Evolutionary conservation across 352 stramenopile species (phyloP), one percentile per base, ranked within the genome.

Genomic region (Pythium sukuiense): DNA sequence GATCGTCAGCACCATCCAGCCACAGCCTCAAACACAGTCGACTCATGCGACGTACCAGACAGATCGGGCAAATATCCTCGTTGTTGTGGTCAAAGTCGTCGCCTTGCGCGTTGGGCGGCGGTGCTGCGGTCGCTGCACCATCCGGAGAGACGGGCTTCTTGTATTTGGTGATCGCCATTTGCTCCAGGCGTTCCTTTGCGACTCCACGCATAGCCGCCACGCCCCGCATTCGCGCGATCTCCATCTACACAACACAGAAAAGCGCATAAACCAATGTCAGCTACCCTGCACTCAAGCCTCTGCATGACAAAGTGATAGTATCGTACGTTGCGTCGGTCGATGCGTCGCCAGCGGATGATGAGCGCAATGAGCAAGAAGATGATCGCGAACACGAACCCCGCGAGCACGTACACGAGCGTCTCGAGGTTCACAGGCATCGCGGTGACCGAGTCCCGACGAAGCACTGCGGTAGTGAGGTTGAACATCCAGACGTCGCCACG

Each of bases 381-480:
- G 41, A 92, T 80, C 43, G 80, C 76, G 43, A 87, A 48, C n/a
- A 89, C 81, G 64, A 92, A 89, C 13, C 78, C 80, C 11, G 70
- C 80, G 8, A 90, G 69, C 27, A 90, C 76, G 67, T 90, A 92
- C n/a, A 90, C 72, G 14, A 92, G 75, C n/a, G 84, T 87, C 61
- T 79, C 73, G 12, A 89, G 70, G 61, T 88, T 70, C 32, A 89
- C 70, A 16, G 77, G 78, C 11, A 90, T 49, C 18, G 63, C 55
- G 0, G 57, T 33, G 1, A 58, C n/a, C 2, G 58, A 59, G 43
- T 74, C 75, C 43, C 75, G 55, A 5, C 50, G 59, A 26, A 82
- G 39, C 3, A 63, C 59, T 13, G 79, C 75, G 12, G 46, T 70
- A 14, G 80, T 86, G 13, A 78, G 82, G 69, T 92, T 92, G 72